Conservation (phyloP, 108 stramenopile genomes). For the Mediolabrus comicus region DNA sequence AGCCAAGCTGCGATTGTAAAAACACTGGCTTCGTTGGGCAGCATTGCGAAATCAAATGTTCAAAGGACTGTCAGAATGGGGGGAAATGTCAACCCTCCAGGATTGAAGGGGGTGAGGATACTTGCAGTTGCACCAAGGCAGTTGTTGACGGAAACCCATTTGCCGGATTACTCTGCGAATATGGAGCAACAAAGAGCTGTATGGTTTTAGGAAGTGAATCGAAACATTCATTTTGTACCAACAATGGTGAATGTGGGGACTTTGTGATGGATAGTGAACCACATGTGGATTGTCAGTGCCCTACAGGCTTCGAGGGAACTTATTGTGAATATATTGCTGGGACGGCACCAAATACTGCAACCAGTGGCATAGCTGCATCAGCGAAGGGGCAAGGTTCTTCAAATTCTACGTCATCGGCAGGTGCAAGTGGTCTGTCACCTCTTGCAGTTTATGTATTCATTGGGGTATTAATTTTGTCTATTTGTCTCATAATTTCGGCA, state of each 20-base stretch:
- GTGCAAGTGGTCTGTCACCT: not conserved
- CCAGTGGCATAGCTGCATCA: not conserved
- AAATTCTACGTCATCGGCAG: not conserved
- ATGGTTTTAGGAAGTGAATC: conserved; percentile 33
- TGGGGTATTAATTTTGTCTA: conserved; percentile 9
- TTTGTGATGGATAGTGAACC: conserved; percentile 32
- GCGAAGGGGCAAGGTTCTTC: not conserved
- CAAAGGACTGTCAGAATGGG: conserved; percentile 18
- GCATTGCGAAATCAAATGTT: conserved; percentile 34
- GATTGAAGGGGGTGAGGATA: conserved; percentile 1
- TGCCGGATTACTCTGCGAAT: conserved; percentile 46
- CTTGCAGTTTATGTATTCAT: conserved; percentile 10
- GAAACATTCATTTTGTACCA: conserved; percentile 63
- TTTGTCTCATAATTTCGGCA: conserved; percentile 12
- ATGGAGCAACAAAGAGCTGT: conserved; percentile 50
- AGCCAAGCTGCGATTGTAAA: conserved; percentile 35
- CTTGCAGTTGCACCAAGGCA: conserved; percentile 38
- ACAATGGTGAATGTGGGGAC: conserved; percentile 51
- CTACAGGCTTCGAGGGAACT: conserved; percentile 28
- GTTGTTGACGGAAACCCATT: conserved; percentile 46
- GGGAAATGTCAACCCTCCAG: conserved; percentile 31
- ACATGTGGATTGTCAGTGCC: conserved; percentile 31
- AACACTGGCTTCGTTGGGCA: conserved; percentile 27
- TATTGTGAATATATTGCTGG: conserved; percentile 40
- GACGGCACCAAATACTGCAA: conserved; percentile 4